phyloP scores from a whole-genome alignment of 2,329 filamentous ascomycete genomes.

The Penicillium griseofulvum region DNA sequence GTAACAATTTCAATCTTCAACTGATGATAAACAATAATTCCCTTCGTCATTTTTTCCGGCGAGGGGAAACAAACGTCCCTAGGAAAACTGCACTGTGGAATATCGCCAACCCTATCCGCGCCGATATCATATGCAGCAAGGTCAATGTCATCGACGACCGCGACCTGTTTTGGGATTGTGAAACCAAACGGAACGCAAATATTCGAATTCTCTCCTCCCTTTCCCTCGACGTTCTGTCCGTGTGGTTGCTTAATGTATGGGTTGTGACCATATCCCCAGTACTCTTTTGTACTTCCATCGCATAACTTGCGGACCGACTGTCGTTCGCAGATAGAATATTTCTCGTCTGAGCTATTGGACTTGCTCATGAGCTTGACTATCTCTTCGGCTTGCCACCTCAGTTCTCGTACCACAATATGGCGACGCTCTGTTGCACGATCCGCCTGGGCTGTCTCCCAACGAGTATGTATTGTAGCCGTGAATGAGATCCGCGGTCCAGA shows the following conservation, averaged over 20 bases:
- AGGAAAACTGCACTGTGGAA: not conserved
- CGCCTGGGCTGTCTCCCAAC: not conserved
- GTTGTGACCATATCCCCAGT: not conserved
- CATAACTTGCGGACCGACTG: not conserved
- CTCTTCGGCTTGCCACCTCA: not conserved
- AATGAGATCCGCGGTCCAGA: not conserved
- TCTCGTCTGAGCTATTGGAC: not conserved
- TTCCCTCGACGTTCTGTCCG: not conserved
- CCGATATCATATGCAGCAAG: not conserved
- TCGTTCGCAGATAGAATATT: not conserved
- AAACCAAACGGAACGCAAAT: not conserved
- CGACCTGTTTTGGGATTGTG: not conserved
- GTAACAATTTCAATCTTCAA: not conserved
- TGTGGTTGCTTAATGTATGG: not conserved
- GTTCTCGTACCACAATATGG: not conserved
- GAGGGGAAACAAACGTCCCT: not conserved
- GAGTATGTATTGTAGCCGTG: not conserved
- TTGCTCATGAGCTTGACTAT: not conserved
- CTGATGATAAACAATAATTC: not conserved
- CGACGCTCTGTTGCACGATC: not conserved
- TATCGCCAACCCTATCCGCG: not conserved
- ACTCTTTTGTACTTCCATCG: not conserved
- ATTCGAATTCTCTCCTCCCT: not conserved
- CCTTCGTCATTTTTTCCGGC: not conserved
- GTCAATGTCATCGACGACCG: not conserved